Conservation (phyloP, 768 basidiomycete species). For the Lentinula guzmanii region DNA sequence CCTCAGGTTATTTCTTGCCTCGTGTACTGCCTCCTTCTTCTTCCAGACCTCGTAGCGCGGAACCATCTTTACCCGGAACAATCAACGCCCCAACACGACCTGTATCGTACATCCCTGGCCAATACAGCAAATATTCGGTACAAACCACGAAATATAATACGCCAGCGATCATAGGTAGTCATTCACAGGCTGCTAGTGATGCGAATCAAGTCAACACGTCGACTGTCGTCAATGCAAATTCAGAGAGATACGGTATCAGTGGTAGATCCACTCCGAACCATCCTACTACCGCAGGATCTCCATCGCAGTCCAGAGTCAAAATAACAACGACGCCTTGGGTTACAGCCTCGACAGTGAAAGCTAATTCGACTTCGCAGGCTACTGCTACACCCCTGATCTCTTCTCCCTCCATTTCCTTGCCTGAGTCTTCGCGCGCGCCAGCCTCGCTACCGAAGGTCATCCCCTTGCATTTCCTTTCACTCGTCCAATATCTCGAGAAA, state of each 20-base stretch:
- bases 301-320: too few species aligned
- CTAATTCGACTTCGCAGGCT: background rate
- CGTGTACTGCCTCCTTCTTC: background rate
- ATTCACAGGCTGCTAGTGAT: background rate
- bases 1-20: background rate
- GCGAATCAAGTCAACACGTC: background rate
- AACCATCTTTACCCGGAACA: background rate
- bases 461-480: background rate
- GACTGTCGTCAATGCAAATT: too few species aligned
- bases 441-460: background rate
- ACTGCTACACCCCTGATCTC: background rate
- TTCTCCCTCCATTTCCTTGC: background rate
- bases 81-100: background rate
- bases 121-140: too few species aligned
- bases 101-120: too few species aligned
- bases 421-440: too few species aligned
- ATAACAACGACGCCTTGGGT: too few species aligned
- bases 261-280: too few species aligned
- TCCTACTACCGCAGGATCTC: too few species aligned
- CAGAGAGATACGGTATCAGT: too few species aligned
- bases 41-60: background rate
- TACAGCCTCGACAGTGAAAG: background rate
- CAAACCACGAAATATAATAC: too few species aligned
- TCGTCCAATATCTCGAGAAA: conserved; percentile 1
- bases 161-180: too few species aligned